Evolutionary conservation across 257 asterid genomes (phyloP).

Genomic region (Solanum corneliomulleri): DNA sequence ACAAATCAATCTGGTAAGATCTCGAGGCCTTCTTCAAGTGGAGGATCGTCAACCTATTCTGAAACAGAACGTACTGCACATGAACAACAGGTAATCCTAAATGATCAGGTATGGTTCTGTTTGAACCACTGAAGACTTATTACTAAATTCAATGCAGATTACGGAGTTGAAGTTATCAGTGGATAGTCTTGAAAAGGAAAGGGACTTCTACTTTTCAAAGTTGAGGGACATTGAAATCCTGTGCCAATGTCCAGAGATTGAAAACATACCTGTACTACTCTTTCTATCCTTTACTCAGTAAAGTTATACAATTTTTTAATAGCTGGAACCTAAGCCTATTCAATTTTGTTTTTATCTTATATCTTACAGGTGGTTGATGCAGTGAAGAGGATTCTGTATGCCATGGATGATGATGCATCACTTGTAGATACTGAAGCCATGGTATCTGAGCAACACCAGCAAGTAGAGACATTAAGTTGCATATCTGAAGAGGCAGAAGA

Average conservation of each 20-base stretch:
- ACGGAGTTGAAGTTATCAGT: conserved; percentile 74
- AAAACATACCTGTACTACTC: conserved; percentile 41
- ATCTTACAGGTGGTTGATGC: conserved; percentile 56
- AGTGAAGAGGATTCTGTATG: conserved; percentile 52
- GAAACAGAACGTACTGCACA: conserved; percentile 49
- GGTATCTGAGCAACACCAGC: conserved; percentile 33
- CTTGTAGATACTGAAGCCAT: conserved; percentile 73
- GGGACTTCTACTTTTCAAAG: conserved; percentile 87
- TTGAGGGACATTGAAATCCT: conserved; percentile 80
- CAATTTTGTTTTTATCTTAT: too few relatives aligned
- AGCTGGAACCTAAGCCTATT: not conserved
- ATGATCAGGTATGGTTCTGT: not conserved
- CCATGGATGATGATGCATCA: conserved; percentile 59
- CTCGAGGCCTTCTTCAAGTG: conserved; percentile 63
- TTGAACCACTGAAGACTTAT: not conserved
- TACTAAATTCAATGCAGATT: conserved; percentile 31
- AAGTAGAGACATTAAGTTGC: conserved; percentile 17
- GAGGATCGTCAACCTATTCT: conserved; percentile 37
- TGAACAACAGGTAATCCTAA: conserved; percentile 52
- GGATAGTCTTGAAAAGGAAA: conserved; percentile 85
- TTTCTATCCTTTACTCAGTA: not conserved
- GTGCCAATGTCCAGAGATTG: conserved; percentile 69
- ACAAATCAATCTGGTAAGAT: conserved; percentile 43
- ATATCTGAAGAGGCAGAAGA: conserved; percentile 39
- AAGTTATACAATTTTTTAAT: too few relatives aligned